Evolutionary conservation across 2,329 filamentous ascomycete species (phyloP).

Genomic region (Sporothrix luriei): DNA sequence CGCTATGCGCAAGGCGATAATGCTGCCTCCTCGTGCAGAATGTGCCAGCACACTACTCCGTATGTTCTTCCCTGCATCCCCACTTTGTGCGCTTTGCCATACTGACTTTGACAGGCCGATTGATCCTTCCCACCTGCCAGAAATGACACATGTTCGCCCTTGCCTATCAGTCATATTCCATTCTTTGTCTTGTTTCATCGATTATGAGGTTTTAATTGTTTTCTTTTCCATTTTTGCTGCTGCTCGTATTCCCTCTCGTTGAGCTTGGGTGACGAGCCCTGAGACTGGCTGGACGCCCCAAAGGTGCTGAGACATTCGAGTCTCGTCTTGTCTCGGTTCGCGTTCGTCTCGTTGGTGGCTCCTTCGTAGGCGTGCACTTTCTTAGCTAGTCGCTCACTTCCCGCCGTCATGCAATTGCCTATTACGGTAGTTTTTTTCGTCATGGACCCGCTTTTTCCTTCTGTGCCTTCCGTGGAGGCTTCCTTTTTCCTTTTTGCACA

Average conservation of each 20-base stretch:
- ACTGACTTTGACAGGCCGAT: background rate
- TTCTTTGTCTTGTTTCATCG: background rate
- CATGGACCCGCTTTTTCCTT: constrained; percentile 18
- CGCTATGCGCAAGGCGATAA: background rate
- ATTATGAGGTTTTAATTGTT: background rate
- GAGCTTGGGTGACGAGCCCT: constrained; percentile 8
- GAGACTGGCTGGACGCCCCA: background rate
- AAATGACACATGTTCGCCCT: background rate
- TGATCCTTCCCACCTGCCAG: background rate
- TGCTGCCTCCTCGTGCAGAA: background rate
- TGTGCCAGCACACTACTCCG: no score
- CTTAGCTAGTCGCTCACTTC: background rate
- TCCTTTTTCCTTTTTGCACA: constrained; percentile 17
- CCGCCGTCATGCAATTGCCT: constrained; percentile 12
- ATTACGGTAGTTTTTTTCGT: constrained; percentile 15
- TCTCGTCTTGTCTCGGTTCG: constrained; percentile 20
- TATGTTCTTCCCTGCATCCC: background rate
- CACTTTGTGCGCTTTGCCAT: background rate
- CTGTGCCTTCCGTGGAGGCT: background rate
- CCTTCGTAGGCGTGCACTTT: no score
- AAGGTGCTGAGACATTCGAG: constrained; percentile 6
- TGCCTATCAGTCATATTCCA: background rate
- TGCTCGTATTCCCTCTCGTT: background rate
- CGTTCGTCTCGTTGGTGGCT: background rate
- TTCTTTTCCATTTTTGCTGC: background rate